Conservation (phyloP, 768 basidiomycete species). For the Amanita polypyramis region DNA sequence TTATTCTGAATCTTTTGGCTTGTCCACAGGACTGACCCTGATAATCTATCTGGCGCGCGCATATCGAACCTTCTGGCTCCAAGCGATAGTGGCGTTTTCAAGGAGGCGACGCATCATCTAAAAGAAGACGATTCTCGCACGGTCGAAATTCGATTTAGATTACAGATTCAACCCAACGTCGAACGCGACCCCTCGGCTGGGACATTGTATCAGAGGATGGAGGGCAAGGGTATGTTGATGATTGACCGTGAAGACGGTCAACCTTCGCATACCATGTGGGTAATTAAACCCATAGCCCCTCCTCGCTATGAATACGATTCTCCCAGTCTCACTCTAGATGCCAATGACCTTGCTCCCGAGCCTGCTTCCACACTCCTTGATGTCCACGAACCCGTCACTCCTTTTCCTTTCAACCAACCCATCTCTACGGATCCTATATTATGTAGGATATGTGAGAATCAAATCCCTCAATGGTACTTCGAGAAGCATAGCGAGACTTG, state of each 20-base stretch:
- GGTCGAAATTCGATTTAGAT: slow-evolving; percentile 82
- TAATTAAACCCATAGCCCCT: slow-evolving; percentile 72
- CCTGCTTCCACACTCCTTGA: slow-evolving; percentile 27
- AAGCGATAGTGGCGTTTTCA: slow-evolving; percentile 73
- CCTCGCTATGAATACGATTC: slow-evolving; percentile 60
- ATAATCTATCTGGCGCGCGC: slow-evolving; percentile 64
- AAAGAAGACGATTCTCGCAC: slow-evolving; percentile 91
- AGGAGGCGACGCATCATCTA: slow-evolving; percentile 75
- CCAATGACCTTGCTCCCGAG: slow-evolving; percentile 32
- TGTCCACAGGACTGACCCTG: slow-evolving; percentile 62
- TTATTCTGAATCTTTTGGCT: not conserved
- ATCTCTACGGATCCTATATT: slow-evolving; percentile 80
- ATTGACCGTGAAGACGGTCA: slow-evolving; percentile 81
- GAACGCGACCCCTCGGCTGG: slow-evolving; percentile 45
- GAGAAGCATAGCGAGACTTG: slow-evolving; percentile 99
- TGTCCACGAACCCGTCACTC: slow-evolving; percentile 42
- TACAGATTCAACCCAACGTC: slow-evolving; percentile 60
- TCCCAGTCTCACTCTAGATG: slow-evolving; percentile 49
- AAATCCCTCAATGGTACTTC: slow-evolving; percentile 98
- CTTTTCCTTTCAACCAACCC: slow-evolving; percentile 67
- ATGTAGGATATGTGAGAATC: slow-evolving; percentile 95
- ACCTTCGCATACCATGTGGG: slow-evolving; percentile 98
- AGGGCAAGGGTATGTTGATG: slow-evolving; percentile 98
- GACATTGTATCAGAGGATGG: slow-evolving; percentile 74
- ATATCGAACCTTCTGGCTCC: slow-evolving; percentile 77